These are phyloP conservation scores for Centella asiatica DNA, from an alignment of 129 eudicot species.

Conservation along the genomic window DNA sequence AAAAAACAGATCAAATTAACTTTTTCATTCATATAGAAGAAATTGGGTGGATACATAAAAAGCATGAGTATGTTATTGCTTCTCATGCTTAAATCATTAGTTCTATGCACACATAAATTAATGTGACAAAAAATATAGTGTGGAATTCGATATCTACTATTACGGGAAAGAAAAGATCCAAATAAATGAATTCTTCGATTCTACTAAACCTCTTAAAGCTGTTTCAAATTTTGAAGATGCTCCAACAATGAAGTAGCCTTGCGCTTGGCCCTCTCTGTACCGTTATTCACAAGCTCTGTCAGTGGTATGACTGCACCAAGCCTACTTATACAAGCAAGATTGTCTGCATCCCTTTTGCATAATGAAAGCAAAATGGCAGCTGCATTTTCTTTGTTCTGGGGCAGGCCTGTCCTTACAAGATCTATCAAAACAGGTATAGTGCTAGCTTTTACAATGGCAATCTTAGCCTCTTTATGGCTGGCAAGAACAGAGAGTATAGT, in stretches of 20 bases:
- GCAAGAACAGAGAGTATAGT: constrained; percentile 82
- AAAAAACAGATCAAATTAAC: constrained; percentile 16
- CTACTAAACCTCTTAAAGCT: constrained; percentile 16
- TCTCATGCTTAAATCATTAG: constrained; percentile 7
- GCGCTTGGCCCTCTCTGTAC: constrained; percentile 72
- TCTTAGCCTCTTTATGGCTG: constrained; percentile 77
- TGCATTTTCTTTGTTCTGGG: constrained; percentile 73
- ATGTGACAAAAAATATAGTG: background rate
- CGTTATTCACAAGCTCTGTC: constrained; percentile 46
- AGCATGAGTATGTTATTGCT: constrained; percentile 20
- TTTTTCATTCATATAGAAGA: constrained; percentile 10
- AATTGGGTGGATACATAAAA: constrained; percentile 12
- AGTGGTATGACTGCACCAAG: constrained; percentile 60
- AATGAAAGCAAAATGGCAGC: constrained; percentile 68
- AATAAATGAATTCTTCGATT: background rate
- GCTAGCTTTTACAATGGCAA: constrained; percentile 58
- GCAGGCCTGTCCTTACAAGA: constrained; percentile 52
- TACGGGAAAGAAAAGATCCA: too few species aligned
- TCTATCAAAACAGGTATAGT: constrained; percentile 61
- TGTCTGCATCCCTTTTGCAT: constrained; percentile 77
- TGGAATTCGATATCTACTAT: too few species aligned
- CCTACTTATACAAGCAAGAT: constrained; percentile 50
- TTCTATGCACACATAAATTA: constrained; percentile 17
- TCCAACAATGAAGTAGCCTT: constrained; percentile 72
- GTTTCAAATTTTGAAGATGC: constrained; percentile 46